Percentiles rank a stretch among this genome's conserved stretches.
phyloP scores from a whole-genome alignment of 768 basidiomycete genomes.

The Leucocoprinus leucothites region DNA sequence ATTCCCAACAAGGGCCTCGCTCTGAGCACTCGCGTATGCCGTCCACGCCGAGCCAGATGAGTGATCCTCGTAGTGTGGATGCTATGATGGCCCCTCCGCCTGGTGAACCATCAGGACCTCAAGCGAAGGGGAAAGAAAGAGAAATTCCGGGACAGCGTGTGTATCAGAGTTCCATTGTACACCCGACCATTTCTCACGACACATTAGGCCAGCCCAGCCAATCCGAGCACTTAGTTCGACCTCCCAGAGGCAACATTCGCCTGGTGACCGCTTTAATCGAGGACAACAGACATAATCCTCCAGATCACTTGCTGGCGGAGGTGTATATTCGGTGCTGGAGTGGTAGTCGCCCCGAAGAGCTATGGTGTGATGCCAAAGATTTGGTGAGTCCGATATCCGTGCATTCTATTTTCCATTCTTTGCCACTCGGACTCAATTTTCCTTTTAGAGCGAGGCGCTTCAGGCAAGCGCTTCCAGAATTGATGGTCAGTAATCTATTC shows the following conservation, averaged over 20 bases:
- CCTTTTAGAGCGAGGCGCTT: conserved; percentile 42
- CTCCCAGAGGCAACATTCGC: conserved; percentile 28
- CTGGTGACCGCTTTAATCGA: conserved; percentile 69
- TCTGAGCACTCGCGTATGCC: conserved; percentile 3
- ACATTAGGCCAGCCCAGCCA: conserved; percentile 3
- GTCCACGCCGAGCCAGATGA: conserved; percentile 1
- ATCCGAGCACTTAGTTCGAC: conserved; percentile 9
- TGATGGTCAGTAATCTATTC: conserved; percentile 47
- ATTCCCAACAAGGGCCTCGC: background rate
- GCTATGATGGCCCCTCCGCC: conserved; percentile 9
- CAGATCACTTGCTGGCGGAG: conserved; percentile 63
- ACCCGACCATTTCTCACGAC: background rate
- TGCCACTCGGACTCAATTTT: background rate
- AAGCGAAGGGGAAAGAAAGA: conserved; percentile 10
- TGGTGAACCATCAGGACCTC: background rate
- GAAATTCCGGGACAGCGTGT: conserved; percentile 4
- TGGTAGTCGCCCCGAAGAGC: conserved; percentile 37
- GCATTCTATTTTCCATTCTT: background rate
- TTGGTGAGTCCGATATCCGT: conserved; percentile 33
- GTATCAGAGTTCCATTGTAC: background rate
- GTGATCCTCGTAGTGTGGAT: background rate
- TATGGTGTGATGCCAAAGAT: conserved; percentile 70
- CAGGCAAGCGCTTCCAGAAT: conserved; percentile 64
- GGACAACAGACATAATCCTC: conserved; percentile 50
- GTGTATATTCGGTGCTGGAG: conserved; percentile 42